A percentile compares a stretch with the other conserved stretches of the same genome.
phyloP scores from a whole-genome alignment of 108 stramenopile genomes.

The Pseudonitzschia pungens region DNA sequence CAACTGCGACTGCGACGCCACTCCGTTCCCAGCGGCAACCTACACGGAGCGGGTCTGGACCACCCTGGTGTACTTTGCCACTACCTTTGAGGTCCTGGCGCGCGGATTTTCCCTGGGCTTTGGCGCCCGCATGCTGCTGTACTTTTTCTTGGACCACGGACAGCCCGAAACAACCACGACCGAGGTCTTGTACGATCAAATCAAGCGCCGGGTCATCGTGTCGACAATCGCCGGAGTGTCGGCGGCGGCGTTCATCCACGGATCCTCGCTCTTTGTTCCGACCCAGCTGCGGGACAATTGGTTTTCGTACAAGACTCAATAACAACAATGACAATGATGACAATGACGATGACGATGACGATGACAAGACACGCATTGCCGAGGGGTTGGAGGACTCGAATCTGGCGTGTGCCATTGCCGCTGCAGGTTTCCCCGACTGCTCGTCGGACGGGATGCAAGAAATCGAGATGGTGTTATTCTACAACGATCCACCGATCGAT shows the following conservation, averaged over 20 bases:
- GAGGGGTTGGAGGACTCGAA: no score
- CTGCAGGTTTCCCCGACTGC: no score
- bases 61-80: background rate
- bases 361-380: no score
- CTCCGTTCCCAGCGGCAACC: background rate
- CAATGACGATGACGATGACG: no score
- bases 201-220: background rate
- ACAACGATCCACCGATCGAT: no score
- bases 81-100: background rate
- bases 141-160: background rate
- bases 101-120: slow-evolving; percentile 8
- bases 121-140: slow-evolving; percentile 9
- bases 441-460: no score
- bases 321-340: no score
- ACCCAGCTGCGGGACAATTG: background rate
- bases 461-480: no score
- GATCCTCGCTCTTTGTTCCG: slow-evolving; percentile 1
- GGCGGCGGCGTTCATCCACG: slow-evolving; percentile 3
- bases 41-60: background rate
- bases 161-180: background rate
- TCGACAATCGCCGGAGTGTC: background rate
- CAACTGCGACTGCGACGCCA: no score
- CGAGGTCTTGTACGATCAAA: background rate
- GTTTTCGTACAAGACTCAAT: background rate
- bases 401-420: no score